Base-by-base conservation (phyloP, 441 rosid genomes). In the Croton laevigatus region DNA sequence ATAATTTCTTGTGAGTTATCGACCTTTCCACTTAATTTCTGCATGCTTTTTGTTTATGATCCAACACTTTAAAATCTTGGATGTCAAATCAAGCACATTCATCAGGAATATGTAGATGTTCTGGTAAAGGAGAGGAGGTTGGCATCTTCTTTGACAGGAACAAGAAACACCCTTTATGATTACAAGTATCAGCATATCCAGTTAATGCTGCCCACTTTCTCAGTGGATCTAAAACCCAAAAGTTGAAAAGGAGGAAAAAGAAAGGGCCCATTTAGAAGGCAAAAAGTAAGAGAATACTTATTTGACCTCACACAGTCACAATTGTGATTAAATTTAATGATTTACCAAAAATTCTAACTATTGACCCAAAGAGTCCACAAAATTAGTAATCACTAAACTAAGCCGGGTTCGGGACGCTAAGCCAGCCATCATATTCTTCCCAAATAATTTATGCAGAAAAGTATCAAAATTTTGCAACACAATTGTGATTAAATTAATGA, bases 111-210 rank as follows among this genome's bases (percentile, higher is more conserved):
- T 22, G 59, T 54, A 37, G 37, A 12, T 27, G n/a, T 54, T 23
- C 32, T 20, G 3, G 8, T 19, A 34, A 55, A 58, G 40, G 5
- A 32, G 19, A 52, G 32, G n/a, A 17, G 55, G 36, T 40, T 37
- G 48, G 27, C 65, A 61, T 61, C 48, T 61, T 48, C 27, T 27
- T 14, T 38, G 23, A 61, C 48, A n/a, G 65, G 19, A 11, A 61
- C 46, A 37, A 27, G 48, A 8, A 61, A 19, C 14, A 61, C 7
- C 48, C 46, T 11, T 57, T 57, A 37, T 3, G 37, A 1, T 27
- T 12, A 57, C n/a, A 17, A 23, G 37, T 23, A 12, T 32, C 60
- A 55, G 60, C 60, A 55, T 13, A 23, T 22, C 36, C 36, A 32
- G 61, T 27, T 13, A 57, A 57, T 12, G 37, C 17, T 57, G 37